Percentiles rank a stretch among this genome's conserved stretches.
Conservation (phyloP, 2,329 filamentous ascomycete genomes). For the Aureobasidium sp. region DNA sequence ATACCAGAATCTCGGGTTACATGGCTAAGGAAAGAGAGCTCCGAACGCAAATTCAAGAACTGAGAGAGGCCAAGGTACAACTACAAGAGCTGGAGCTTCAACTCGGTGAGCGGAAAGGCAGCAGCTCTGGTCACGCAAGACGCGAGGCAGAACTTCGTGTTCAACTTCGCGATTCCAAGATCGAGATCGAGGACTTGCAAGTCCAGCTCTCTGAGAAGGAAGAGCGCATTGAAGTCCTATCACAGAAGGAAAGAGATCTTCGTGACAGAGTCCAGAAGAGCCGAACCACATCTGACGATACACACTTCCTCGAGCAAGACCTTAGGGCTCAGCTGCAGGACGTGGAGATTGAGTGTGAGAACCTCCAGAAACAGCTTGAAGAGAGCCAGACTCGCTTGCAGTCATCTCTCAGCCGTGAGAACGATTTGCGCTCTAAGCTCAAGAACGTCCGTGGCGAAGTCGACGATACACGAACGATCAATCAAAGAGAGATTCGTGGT, state of each 20-base stretch:
- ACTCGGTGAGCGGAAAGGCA: constrained; percentile 42
- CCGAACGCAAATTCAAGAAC: constrained; percentile 28
- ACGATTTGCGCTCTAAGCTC: constrained; percentile 30
- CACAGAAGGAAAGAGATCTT: constrained; percentile 38
- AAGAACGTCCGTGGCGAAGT: constrained; percentile 22
- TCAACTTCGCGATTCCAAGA: constrained; percentile 28
- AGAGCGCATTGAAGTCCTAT: constrained; percentile 27
- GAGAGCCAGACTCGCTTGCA: constrained; percentile 27
- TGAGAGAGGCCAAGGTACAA: constrained; percentile 27
- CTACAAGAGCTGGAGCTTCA: constrained; percentile 32
- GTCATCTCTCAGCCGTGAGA: constrained; percentile 27
- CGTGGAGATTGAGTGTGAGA: constrained; percentile 34
- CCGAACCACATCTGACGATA: constrained; percentile 22
- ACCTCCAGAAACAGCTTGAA: constrained; percentile 30
- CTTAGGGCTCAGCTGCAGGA: constrained; percentile 33
- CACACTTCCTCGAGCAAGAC: constrained; percentile 32
- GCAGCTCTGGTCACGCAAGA: constrained; percentile 29
- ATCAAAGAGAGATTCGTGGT: constrained; percentile 27
- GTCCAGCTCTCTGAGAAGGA: constrained; percentile 40
- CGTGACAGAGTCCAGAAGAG: constrained; percentile 27
- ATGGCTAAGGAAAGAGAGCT: constrained; percentile 33
- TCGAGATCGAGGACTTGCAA: constrained; percentile 28
- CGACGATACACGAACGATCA: constrained; percentile 20
- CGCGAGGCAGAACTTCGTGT: constrained; percentile 36
- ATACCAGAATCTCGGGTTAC: constrained; percentile 23